These are phyloP conservation scores for Suhomyces canberraensis DNA, from an alignment of 805 yeast species.

Conservation along the genomic window DNA sequence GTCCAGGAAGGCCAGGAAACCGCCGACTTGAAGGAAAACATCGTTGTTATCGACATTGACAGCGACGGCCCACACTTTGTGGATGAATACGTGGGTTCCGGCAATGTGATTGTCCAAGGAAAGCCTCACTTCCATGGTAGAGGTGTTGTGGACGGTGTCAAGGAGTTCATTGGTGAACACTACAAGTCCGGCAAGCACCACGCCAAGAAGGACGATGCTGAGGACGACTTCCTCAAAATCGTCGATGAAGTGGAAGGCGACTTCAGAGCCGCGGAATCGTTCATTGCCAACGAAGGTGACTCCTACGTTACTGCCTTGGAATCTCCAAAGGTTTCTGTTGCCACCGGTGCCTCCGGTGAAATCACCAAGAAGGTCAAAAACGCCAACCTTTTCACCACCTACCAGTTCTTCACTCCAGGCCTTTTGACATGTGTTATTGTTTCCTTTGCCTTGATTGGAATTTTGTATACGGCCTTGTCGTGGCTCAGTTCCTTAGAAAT, in stretches of 20 bases:
- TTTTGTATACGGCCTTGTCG: conserved; percentile 59
- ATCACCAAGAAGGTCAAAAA: conserved; percentile 5
- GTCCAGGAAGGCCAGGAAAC: conserved; percentile 2
- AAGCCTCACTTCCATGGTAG: conserved; percentile 27
- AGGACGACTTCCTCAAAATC: conserved; percentile 11
- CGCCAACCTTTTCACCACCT: conserved; percentile 55
- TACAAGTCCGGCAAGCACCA: conserved; percentile 13
- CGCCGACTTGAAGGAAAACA: conserved; percentile 7
- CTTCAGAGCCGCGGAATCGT: conserved; percentile 30
- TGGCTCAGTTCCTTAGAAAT: conserved; percentile 74
- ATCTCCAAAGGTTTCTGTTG: conserved; percentile 4
- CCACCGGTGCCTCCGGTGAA: background rate
- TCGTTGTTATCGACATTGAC: conserved; percentile 24
- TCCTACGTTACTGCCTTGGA: conserved; percentile 19
- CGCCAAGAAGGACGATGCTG: conserved; percentile 16
- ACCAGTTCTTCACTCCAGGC: conserved; percentile 77
- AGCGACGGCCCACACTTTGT: conserved; percentile 15
- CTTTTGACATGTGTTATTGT: conserved; percentile 74
- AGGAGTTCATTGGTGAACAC: conserved; percentile 21
- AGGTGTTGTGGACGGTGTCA: conserved; percentile 18
- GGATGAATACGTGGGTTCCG: conserved; percentile 16
- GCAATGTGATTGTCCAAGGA: conserved; percentile 25
- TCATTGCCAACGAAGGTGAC: conserved; percentile 27
- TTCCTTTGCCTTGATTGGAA: conserved; percentile 52
- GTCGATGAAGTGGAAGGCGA: conserved; percentile 28